These are phyloP conservation scores for Penicillium samsonianum DNA, from an alignment of 495 filamentous ascomycete genomes.

Conservation along the genomic window DNA sequence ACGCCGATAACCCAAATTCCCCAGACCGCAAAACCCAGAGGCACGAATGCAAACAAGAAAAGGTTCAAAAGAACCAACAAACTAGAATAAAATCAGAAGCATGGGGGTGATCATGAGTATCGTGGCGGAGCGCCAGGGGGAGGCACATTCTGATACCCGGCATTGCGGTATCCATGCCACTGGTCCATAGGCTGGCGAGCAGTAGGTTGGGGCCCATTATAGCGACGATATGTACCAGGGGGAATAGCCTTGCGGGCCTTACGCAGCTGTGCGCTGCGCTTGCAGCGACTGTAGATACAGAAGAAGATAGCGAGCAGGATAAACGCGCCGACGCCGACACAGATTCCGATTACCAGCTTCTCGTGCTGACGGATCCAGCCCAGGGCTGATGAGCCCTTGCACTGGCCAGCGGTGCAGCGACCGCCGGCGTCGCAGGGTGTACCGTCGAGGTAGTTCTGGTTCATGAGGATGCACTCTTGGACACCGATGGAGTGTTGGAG, in stretches of 20 bases:
- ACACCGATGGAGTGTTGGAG: conserved; percentile 50
- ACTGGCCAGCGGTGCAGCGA: conserved; percentile 71
- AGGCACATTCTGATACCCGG: conserved; percentile 32
- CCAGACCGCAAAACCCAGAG: not conserved
- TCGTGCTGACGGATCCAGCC: conserved; percentile 74
- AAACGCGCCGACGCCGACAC: conserved; percentile 64
- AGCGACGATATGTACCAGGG: conserved; percentile 27
- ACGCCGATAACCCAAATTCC: conserved; percentile 12
- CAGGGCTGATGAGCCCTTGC: conserved; percentile 60
- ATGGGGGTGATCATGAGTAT: conserved; percentile 19
- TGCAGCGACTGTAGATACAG: conserved; percentile 59
- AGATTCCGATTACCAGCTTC: conserved; percentile 74
- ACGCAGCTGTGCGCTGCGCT: conserved; percentile 27
- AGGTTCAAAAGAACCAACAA: not conserved
- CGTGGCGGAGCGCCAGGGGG: conserved; percentile 20
- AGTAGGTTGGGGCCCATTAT: conserved; percentile 26
- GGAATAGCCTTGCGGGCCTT: conserved; percentile 30
- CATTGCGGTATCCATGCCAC: conserved; percentile 29
- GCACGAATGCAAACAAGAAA: not conserved
- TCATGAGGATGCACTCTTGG: conserved; percentile 61
- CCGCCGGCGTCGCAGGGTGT: conserved; percentile 85
- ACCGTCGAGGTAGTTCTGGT: conserved; percentile 93
- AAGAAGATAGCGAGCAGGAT: conserved; percentile 61
- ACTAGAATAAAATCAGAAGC: conserved; percentile 1
- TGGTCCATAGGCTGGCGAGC: conserved; percentile 27